Evolutionary conservation across 495 filamentous ascomycete species (phyloP).

Genomic region (Barbatosphaeria neglecta): DNA sequence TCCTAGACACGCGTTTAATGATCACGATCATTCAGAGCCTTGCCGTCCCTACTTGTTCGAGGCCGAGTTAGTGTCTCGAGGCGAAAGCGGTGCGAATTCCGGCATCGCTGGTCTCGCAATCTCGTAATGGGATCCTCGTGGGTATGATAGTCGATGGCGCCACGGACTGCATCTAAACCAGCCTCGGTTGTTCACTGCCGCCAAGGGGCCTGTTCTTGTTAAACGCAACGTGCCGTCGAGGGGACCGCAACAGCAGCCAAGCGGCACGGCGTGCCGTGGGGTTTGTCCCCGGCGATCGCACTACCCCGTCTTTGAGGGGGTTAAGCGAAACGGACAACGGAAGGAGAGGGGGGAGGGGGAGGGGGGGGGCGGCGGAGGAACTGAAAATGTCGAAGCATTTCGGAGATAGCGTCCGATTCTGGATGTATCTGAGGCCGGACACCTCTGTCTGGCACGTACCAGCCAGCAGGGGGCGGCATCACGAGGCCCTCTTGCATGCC

Average conservation of each 20-base stretch:
- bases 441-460: neutral
- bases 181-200: neutral
- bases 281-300: neutral
- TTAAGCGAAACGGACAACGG: neutral
- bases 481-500: neutral
- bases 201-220: no score
- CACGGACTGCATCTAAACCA: neutral
- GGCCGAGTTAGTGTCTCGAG: no score
- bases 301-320: neutral
- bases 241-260: no score
- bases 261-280: neutral
- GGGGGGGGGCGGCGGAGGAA: neutral
- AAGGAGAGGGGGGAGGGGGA: neutral
- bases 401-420: neutral
- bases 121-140: no score
- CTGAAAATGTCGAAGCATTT: neutral
- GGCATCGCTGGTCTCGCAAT: neutral
- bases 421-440: neutral
- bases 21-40: no score
- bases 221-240: no score
- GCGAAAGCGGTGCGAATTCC: no score
- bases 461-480: neutral
- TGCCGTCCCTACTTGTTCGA: no score
- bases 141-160: neutral
- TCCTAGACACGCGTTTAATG: no score